These are phyloP conservation scores for Vitis rupestris DNA, from an alignment of 164 flowering plant genomes.

Conservation along the genomic window DNA sequence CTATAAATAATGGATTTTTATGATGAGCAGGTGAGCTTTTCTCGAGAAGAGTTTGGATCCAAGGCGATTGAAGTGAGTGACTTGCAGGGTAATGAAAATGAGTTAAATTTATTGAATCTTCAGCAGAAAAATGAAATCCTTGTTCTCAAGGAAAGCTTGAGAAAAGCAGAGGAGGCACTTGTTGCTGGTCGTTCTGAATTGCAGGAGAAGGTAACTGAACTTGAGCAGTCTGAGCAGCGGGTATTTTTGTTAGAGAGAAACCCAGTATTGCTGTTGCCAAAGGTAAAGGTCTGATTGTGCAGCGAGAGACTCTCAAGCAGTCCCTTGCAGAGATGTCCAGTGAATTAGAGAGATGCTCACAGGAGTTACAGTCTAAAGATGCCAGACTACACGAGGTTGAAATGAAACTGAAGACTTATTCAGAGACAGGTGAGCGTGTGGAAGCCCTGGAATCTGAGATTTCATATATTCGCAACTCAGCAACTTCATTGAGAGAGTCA, in stretches of 20 bases:
- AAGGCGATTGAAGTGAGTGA: slow-evolving; percentile 39
- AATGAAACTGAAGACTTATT: slow-evolving; percentile 60
- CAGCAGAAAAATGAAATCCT: slow-evolving; percentile 54
- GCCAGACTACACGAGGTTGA: slow-evolving; percentile 62
- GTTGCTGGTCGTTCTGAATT: slow-evolving; percentile 41
- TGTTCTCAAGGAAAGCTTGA: slow-evolving; percentile 53
- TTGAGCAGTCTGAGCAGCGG: slow-evolving; percentile 90
- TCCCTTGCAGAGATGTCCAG: slow-evolving; percentile 69
- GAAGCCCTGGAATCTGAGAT: slow-evolving; percentile 99
- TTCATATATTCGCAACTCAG: slow-evolving; percentile 95
- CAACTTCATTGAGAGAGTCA: slow-evolving; percentile 88
- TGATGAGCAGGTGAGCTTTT: slow-evolving; percentile 30
- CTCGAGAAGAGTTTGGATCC: slow-evolving; percentile 38
- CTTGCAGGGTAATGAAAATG: slow-evolving; percentile 45
- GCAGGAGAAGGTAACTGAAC: slow-evolving; percentile 57
- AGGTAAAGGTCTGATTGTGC: slow-evolving; percentile 90
- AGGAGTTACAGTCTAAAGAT: slow-evolving; percentile 74
- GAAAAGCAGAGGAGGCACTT: slow-evolving; percentile 44
- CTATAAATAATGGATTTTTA: no score
- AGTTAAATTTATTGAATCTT: slow-evolving; percentile 36
- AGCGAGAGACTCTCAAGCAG: slow-evolving; percentile 84
- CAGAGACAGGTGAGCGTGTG: slow-evolving; percentile 95
- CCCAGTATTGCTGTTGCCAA: slow-evolving; percentile 94
- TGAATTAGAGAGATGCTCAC: slow-evolving; percentile 71
- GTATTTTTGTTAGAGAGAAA: slow-evolving; percentile 83